Evolutionary conservation across 192 early-diverging fungal species (phyloP).

Genomic region (Backusella luteola): DNA sequence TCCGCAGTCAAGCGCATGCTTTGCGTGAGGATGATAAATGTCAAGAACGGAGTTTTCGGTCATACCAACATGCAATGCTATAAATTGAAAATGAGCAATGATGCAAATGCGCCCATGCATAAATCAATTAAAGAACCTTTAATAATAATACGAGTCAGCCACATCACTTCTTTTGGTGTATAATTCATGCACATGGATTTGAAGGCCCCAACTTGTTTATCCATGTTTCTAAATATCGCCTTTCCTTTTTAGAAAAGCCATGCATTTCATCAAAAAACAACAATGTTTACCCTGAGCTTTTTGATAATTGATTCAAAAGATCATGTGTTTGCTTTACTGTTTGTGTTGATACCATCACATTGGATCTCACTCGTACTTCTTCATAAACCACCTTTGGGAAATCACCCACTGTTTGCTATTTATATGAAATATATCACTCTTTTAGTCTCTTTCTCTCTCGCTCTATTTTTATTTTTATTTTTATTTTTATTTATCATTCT

Average conservation of each 20-base stretch:
- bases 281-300: constrained; percentile 24
- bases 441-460: background rate
- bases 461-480: background rate
- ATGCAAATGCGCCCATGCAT: background rate
- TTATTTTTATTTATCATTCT: constrained; percentile 10
- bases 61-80: constrained; percentile 72
- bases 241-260: background rate
- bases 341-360: constrained; percentile 44
- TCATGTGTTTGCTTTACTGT: constrained; percentile 65
- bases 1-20: constrained; percentile 63
- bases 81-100: background rate
- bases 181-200: constrained; percentile 53
- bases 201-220: constrained; percentile 41
- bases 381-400: constrained; percentile 57
- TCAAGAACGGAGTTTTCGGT: constrained; percentile 67
- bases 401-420: constrained; percentile 58
- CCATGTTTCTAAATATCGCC: constrained; percentile 1
- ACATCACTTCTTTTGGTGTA: constrained; percentile 69
- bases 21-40: constrained; percentile 69
- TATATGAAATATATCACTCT: background rate
- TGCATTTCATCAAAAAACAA: background rate
- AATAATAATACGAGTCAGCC: constrained; percentile 74
- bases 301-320: constrained; percentile 46
- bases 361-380: constrained; percentile 45
- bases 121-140: constrained; percentile 46